These are phyloP conservation scores for Hansenula anomala DNA, from an alignment of 1,139 yeast species.

Conservation along the genomic window DNA sequence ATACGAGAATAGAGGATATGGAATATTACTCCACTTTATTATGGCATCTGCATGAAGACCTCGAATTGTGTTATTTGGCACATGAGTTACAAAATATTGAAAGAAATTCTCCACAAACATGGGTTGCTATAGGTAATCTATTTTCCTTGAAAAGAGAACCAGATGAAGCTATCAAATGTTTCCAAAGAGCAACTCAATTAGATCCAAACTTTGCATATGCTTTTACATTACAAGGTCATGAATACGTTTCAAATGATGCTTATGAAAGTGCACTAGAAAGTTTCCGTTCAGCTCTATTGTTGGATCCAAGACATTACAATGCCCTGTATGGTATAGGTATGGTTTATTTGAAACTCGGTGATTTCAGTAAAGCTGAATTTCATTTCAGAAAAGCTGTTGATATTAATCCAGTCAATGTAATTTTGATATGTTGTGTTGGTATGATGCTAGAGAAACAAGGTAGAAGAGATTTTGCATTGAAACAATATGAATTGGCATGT, in stretches of 20 bases:
- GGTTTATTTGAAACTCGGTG: slow-evolving; percentile 87
- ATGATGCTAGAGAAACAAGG: slow-evolving; percentile 83
- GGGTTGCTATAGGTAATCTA: slow-evolving; percentile 91
- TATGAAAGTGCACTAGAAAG: slow-evolving; percentile 85
- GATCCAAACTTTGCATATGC: slow-evolving; percentile 82
- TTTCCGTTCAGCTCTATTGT: slow-evolving; percentile 71
- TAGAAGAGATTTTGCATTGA: slow-evolving; percentile 65
- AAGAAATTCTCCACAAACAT: slow-evolving; percentile 69
- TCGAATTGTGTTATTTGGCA: slow-evolving; percentile 75
- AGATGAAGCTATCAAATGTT: slow-evolving; percentile 86
- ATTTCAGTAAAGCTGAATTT: slow-evolving; percentile 75
- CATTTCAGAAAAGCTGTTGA: slow-evolving; percentile 85
- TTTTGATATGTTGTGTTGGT: slow-evolving; percentile 89
- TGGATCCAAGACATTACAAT: slow-evolving; percentile 83
- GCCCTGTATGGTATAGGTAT: slow-evolving; percentile 96
- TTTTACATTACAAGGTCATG: slow-evolving; percentile 92
- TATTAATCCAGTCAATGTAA: slow-evolving; percentile 87
- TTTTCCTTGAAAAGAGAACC: slow-evolving; percentile 82
- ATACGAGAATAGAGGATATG: slow-evolving; percentile 86
- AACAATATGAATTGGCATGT: slow-evolving; percentile 80
- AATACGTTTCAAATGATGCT: slow-evolving; percentile 81
- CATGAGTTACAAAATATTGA: slow-evolving; percentile 73
- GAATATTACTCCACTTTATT: slow-evolving; percentile 84
- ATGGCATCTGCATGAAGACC: slow-evolving; percentile 88
- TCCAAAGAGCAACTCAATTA: slow-evolving; percentile 69